phyloP scores from a whole-genome alignment of 352 stramenopile genomes.

The Elongisporangium anandrum region DNA sequence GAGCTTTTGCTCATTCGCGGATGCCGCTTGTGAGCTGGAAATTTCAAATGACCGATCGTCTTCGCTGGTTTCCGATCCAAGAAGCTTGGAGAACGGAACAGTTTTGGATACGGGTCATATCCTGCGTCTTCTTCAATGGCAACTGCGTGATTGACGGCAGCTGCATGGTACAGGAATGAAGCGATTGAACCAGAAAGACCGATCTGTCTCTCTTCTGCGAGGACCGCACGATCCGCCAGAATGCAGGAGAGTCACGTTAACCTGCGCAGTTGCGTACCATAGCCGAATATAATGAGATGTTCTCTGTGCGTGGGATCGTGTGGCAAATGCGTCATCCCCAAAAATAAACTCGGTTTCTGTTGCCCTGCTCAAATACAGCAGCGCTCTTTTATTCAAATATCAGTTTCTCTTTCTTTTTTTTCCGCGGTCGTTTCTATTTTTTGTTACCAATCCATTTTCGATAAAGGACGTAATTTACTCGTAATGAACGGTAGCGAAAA shows the following conservation, averaged over 20 bases:
- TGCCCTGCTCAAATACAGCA: neutral
- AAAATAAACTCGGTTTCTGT: too few relatives aligned
- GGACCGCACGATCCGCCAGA: neutral
- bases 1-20: neutral
- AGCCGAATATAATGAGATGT: neutral
- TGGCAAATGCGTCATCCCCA: neutral
- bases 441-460: neutral
- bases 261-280: neutral
- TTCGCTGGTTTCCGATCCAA: neutral
- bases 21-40: neutral
- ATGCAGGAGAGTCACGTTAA: neutral
- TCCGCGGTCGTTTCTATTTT: neutral
- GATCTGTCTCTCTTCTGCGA: neutral
- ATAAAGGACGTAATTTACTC: neutral
- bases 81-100: neutral
- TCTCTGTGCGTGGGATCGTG: neutral
- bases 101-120: neutral
- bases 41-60: neutral
- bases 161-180: neutral
- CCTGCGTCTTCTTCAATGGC: neutral
- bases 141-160: neutral
- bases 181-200: neutral
- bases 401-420: neutral
- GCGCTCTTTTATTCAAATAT: neutral
- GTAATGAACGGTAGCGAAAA: neutral